Conservation (phyloP, 1,284 basidiomycete species). For the Heterobasidion annosum region DNA sequence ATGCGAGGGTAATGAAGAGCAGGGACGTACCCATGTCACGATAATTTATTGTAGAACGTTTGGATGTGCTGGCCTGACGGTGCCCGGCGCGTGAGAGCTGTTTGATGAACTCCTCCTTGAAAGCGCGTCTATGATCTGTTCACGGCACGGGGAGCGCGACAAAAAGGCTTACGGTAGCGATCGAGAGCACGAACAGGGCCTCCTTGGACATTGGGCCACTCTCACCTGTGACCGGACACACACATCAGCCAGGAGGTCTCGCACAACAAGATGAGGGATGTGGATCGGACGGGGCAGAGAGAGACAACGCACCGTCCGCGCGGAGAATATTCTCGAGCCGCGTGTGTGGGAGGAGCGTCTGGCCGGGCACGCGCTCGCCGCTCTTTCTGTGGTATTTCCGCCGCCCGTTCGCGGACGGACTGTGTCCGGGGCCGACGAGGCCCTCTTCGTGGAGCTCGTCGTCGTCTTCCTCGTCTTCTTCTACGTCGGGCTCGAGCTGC, state of each 20-base stretch:
- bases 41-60: slow-evolving; percentile 49
- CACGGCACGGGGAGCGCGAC: slow-evolving; percentile 2
- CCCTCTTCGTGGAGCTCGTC: neutral
- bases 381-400: slow-evolving; percentile 20
- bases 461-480: slow-evolving; percentile 6
- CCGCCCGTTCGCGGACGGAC: slow-evolving; percentile 15
- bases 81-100: slow-evolving; percentile 49
- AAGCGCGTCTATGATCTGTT: neutral
- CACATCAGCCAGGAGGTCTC: neutral
- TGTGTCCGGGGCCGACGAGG: slow-evolving; percentile 1
- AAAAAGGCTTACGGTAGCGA: slow-evolving; percentile 51
- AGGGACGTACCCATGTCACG: slow-evolving; percentile 54
- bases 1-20: slow-evolving; percentile 1
- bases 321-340: slow-evolving; percentile 64
- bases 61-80: slow-evolving; percentile 40
- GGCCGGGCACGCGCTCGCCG: slow-evolving; percentile 48
- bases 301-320: slow-evolving; percentile 45
- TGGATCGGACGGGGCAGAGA: neutral
- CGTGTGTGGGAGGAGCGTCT: slow-evolving; percentile 48
- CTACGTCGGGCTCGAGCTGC: neutral
- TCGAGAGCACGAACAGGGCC: slow-evolving; percentile 56
- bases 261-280: neutral
- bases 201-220: slow-evolving; percentile 65
- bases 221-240: slow-evolving; percentile 25
- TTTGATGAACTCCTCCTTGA: slow-evolving; percentile 73